Conservation (phyloP, 345 rosid species). For the Trapa incisa region DNA sequence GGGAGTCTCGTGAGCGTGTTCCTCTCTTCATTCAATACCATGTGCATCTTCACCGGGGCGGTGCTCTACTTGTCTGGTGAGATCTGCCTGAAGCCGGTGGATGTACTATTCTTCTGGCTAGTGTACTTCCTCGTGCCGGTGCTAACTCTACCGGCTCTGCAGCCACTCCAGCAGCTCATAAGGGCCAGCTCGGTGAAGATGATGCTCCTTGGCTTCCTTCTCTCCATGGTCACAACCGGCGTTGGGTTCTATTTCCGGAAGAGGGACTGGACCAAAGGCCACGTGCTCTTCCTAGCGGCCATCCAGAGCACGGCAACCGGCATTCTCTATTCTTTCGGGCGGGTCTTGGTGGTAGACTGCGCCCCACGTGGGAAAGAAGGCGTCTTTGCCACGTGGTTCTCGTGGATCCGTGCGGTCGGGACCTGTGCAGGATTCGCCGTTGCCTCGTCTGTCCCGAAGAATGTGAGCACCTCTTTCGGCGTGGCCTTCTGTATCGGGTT, state of each 20-base stretch:
- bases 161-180: conserved; percentile 26
- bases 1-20: conserved; percentile 28
- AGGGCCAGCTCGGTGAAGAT: conserved; percentile 34
- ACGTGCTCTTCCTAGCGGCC: conserved; percentile 28
- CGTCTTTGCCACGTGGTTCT: conserved; percentile 37
- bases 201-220: conserved; percentile 36
- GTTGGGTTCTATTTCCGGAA: conserved; percentile 28
- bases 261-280: conserved; percentile 25
- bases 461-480: conserved; percentile 23
- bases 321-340: conserved; percentile 33
- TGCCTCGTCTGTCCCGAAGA: conserved; percentile 31
- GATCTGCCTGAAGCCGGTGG: conserved; percentile 29
- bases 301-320: conserved; percentile 45
- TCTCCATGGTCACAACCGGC: conserved; percentile 31
- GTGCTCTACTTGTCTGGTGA: conserved; percentile 30
- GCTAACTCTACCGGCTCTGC: conserved; percentile 32
- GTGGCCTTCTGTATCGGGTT: conserved; percentile 21
- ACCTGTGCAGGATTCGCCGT: conserved; percentile 39
- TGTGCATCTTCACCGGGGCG: conserved; percentile 43
- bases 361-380: conserved; percentile 44
- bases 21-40: conserved; percentile 41
- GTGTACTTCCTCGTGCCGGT: conserved; percentile 39
- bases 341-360: conserved; percentile 36
- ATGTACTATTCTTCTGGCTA: conserved; percentile 32
- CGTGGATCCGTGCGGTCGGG: conserved; percentile 33